Evolutionary conservation across 2,329 filamentous ascomycete species (phyloP).

Genomic region (Verticillium isaacii): DNA sequence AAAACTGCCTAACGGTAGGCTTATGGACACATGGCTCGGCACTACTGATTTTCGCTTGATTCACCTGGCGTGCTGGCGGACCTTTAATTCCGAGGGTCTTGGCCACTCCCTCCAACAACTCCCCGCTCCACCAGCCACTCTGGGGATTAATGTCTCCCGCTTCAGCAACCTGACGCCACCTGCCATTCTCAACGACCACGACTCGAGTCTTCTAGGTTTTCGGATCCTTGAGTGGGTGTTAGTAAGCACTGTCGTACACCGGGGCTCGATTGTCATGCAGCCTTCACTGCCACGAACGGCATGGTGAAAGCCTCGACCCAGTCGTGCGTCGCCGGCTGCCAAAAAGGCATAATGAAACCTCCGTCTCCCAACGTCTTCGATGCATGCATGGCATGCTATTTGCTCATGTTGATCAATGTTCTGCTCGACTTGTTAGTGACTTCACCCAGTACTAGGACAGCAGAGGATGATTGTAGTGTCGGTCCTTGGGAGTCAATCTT

Average conservation of each 20-base stretch:
- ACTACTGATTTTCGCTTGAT: neutral
- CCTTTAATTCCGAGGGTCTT: neutral
- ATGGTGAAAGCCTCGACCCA: too few species aligned
- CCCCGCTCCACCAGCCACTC: too few species aligned
- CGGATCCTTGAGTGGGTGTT: too few species aligned
- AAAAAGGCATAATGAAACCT: neutral
- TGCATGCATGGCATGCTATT: neutral
- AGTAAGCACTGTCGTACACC: slow-evolving; percentile 22
- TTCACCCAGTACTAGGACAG: neutral
- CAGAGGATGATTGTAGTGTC: neutral
- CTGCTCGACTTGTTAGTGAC: neutral
- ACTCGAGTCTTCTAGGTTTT: neutral
- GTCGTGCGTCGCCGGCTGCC: too few species aligned
- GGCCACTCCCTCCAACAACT: too few species aligned
- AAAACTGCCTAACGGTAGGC: neutral
- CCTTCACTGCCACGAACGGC: neutral
- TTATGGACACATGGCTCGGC: neutral
- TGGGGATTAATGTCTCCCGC: neutral
- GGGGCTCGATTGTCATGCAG: slow-evolving; percentile 17
- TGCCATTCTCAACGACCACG: slow-evolving; percentile 4
- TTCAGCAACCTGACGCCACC: slow-evolving; percentile 4
- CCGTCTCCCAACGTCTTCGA: neutral
- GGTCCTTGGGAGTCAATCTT: neutral
- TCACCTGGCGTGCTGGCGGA: neutral
- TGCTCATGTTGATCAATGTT: neutral